Percentiles rank a stretch among this genome's conserved stretches.
Conservation (phyloP, 306 rosid genomes). For the Ammopiptanthus mongolicus region DNA sequence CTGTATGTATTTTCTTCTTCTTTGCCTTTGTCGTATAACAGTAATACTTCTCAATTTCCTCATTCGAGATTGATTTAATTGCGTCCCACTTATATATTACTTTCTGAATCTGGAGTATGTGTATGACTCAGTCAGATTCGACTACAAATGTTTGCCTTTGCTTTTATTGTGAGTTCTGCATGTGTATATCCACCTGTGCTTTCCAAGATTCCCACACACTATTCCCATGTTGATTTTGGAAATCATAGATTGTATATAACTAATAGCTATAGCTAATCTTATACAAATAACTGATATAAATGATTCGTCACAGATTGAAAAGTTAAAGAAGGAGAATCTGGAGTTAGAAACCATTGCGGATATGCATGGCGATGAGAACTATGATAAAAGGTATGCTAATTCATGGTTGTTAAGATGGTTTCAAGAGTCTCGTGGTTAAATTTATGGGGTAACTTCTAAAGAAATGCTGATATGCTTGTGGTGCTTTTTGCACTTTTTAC, state of each 20-base stretch:
- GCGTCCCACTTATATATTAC: not conserved
- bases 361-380: constrained; percentile 68
- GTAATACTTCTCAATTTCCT: constrained; percentile 3
- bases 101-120: constrained; percentile 1
- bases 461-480: not conserved
- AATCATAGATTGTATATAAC: not conserved
- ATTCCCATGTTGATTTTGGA: constrained; percentile 1
- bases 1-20: not conserved
- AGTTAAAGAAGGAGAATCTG: constrained; percentile 61
- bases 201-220: not conserved
- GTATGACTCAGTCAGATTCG: not conserved
- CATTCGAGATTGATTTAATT: not conserved
- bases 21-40: not conserved
- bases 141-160: not conserved
- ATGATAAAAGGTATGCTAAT: constrained; percentile 59
- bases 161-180: not conserved
- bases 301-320: constrained; percentile 59
- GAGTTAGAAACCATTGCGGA: constrained; percentile 67
- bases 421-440: not conserved
- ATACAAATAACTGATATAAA: constrained; percentile 17
- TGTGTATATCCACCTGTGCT: not conserved
- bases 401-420: constrained; percentile 3
- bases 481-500: not conserved
- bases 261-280: not conserved
- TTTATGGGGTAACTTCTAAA: not conserved